These are phyloP conservation scores for Magnaporthiopsis incrustans DNA, from an alignment of 2,329 filamentous ascomycete species.

Conservation along the genomic window DNA sequence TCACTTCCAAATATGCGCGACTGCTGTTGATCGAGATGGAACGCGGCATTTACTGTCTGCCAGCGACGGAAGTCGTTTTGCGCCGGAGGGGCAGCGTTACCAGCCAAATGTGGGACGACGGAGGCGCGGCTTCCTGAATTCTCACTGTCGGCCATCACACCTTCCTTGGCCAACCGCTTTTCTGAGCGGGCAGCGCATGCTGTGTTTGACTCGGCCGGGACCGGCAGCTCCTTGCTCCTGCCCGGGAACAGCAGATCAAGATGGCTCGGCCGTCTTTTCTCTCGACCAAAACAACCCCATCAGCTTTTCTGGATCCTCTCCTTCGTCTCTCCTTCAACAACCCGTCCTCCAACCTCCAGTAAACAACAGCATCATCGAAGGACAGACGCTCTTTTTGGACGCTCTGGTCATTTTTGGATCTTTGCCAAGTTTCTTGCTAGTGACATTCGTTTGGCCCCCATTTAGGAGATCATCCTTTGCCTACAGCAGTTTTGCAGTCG, in stretches of 20 bases:
- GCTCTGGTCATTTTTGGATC: constrained; percentile 14
- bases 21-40: not conserved
- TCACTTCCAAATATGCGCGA: not conserved
- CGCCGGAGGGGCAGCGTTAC: not conserved
- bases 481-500: constrained; percentile 6
- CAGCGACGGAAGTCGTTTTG: not conserved
- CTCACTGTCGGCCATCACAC: not conserved
- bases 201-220: not conserved
- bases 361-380: constrained; percentile 10
- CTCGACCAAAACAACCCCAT: not conserved
- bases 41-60: not conserved
- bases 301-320: constrained; percentile 1
- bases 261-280: not conserved
- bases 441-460: constrained; percentile 10
- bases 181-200: no score
- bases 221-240: not conserved
- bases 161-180: not conserved
- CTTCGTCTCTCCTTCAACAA: not conserved
- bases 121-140: not conserved
- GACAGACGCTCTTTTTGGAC: constrained; percentile 13
- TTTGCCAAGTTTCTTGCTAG: constrained; percentile 8
- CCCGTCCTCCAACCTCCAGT: constrained; percentile 6
- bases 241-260: not conserved
- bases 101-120: not conserved
- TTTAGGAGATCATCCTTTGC: constrained; percentile 10